These are phyloP conservation scores for Syncephalis plumigaleata DNA, from an alignment of 371 early-diverging fungal genomes.

Conservation along the genomic window DNA sequence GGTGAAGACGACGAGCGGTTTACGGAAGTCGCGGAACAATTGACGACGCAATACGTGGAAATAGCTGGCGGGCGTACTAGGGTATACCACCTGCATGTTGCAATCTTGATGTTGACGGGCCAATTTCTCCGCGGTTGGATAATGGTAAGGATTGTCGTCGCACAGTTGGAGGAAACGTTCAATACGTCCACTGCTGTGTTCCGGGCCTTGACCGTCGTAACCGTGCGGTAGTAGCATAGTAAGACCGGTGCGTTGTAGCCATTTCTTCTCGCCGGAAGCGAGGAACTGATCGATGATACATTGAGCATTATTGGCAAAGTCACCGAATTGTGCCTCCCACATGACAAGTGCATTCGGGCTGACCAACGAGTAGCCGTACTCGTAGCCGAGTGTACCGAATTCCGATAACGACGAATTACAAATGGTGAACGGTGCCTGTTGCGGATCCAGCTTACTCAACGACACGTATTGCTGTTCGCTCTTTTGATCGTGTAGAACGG, in stretches of 20 bases:
- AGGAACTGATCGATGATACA: slow-evolving; percentile 95
- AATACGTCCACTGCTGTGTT: slow-evolving; percentile 85
- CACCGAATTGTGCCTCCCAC: slow-evolving; percentile 98
- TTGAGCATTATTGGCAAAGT: slow-evolving; percentile 94
- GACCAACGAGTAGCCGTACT: slow-evolving; percentile 87
- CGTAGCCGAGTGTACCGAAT: slow-evolving; percentile 90
- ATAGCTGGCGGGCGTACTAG: slow-evolving; percentile 89
- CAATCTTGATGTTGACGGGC: slow-evolving; percentile 89
- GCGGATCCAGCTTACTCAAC: slow-evolving; percentile 62
- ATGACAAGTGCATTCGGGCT: slow-evolving; percentile 82
- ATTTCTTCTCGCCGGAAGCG: slow-evolving; percentile 90
- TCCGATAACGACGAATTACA: slow-evolving; percentile 93
- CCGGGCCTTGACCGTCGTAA: slow-evolving; percentile 95
- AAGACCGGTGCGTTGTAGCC: slow-evolving; percentile 88
- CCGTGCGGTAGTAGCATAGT: slow-evolving; percentile 90
- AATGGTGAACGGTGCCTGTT: slow-evolving; percentile 73
- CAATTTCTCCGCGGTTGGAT: slow-evolving; percentile 61
- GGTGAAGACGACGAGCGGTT: slow-evolving; percentile 79
- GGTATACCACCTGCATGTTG: slow-evolving; percentile 94
- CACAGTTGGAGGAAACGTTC: slow-evolving; percentile 90
- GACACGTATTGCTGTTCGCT: slow-evolving; percentile 51
- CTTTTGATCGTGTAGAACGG: slow-evolving; percentile 82
- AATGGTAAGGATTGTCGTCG: slow-evolving; percentile 81
- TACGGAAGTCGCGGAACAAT: slow-evolving; percentile 91
- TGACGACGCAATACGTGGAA: slow-evolving; percentile 93